Conservation (phyloP, 208 protist species). For the Entamoeba moshkovskii region DNA sequence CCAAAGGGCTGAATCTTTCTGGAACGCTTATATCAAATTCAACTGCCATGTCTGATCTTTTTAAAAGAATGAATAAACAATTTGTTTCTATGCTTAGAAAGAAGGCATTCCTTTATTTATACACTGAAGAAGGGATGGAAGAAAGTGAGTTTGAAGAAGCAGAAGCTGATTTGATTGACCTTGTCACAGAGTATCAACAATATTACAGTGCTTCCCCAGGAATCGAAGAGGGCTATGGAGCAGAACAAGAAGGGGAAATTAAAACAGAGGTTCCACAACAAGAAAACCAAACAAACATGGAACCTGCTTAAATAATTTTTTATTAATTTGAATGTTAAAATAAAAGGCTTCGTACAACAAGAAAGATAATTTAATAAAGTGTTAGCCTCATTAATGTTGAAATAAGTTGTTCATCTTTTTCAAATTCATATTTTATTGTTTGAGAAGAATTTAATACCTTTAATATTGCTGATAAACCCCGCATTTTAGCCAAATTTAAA, state of each 20-base stretch:
- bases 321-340: too few species aligned
- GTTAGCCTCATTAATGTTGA: background rate
- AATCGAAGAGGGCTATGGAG: background rate
- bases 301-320: too few species aligned
- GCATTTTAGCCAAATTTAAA: background rate
- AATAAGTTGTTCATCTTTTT: background rate
- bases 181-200: conserved; percentile 77
- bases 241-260: too few species aligned
- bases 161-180: conserved; percentile 75
- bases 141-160: conserved; percentile 77
- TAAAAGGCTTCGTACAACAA: too few species aligned
- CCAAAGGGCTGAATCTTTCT: conserved; percentile 65
- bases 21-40: conserved; percentile 78
- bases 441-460: background rate
- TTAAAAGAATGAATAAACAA: conserved; percentile 72
- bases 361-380: too few species aligned
- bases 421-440: background rate
- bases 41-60: conserved; percentile 75
- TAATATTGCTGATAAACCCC: background rate
- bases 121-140: conserved; percentile 84
- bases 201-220: conserved; percentile 55
- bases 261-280: too few species aligned
- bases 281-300: too few species aligned
- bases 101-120: conserved; percentile 97
- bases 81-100: conserved; percentile 90